Percentiles rank a stretch among this genome's conserved stretches.
These are phyloP conservation scores for Fusarium virguliforme DNA, from an alignment of 2,329 filamentous ascomycete species.

Conservation along the genomic window DNA sequence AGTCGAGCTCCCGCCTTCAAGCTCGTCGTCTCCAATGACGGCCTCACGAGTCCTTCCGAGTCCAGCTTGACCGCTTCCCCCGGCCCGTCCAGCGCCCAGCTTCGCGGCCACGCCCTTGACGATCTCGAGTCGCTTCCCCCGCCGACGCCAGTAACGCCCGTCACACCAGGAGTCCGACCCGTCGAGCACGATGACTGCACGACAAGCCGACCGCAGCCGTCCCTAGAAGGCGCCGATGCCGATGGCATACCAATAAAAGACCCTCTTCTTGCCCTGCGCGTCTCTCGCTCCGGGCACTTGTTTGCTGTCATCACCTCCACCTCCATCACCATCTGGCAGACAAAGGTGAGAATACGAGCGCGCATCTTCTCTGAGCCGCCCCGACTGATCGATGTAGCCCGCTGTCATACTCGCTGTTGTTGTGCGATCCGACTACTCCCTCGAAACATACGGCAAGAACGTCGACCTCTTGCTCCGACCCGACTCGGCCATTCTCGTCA, in stretches of 20 bases:
- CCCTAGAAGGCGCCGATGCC: conserved; percentile 50
- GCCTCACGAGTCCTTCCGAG: conserved; percentile 61
- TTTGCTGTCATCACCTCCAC: conserved; percentile 91
- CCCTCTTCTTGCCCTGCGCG: conserved; percentile 80
- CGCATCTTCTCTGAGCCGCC: neutral
- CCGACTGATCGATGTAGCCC: conserved; percentile 70
- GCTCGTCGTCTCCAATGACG: conserved; percentile 73
- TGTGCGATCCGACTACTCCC: conserved; percentile 83
- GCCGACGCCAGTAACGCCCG: conserved; percentile 68
- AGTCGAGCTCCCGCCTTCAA: conserved; percentile 68
- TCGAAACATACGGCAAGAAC: conserved; percentile 88
- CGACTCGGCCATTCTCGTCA: conserved; percentile 91
- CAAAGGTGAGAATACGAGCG: conserved; percentile 75
- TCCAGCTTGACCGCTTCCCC: conserved; percentile 45
- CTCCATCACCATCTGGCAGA: conserved; percentile 96
- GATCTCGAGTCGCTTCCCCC: conserved; percentile 56
- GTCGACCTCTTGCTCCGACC: conserved; percentile 88
- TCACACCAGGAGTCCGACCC: conserved; percentile 72
- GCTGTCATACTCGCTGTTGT: conserved; percentile 90
- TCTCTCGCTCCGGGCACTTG: conserved; percentile 83
- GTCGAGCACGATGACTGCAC: conserved; percentile 69
- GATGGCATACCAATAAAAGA: conserved; percentile 68
- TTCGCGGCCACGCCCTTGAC: conserved; percentile 53
- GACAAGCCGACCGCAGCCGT: conserved; percentile 43
- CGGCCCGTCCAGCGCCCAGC: conserved; percentile 40